These are phyloP conservation scores for Lizonia empirigonia DNA, from an alignment of 2,329 filamentous ascomycete species.

Conservation along the genomic window DNA sequence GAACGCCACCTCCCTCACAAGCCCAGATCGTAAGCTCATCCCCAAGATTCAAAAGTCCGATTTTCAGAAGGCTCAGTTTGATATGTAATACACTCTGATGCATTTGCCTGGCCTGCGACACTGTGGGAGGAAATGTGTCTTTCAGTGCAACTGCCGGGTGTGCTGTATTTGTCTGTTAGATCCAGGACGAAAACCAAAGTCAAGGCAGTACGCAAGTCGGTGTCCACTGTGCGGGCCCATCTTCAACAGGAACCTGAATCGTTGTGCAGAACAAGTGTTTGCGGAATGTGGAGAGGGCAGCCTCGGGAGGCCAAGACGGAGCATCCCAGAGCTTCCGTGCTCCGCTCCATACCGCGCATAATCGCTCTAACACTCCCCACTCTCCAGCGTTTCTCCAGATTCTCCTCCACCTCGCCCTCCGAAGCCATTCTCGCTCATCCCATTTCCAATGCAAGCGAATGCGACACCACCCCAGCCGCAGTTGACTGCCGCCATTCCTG, in stretches of 20 bases:
- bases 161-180: neutral
- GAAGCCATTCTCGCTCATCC: constrained; percentile 20
- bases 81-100: too few relatives aligned
- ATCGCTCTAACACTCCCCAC: constrained; percentile 18
- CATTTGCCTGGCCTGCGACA: too few relatives aligned
- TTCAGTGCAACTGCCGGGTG: neutral
- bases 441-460: constrained; percentile 27
- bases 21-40: too few relatives aligned
- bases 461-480: constrained; percentile 11
- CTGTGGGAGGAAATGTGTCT: neutral
- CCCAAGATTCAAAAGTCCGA: too few relatives aligned
- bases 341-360: constrained; percentile 5
- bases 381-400: constrained; percentile 23
- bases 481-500: constrained; percentile 16
- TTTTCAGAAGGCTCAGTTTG: too few relatives aligned
- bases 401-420: constrained; percentile 33
- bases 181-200: neutral
- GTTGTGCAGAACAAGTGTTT: neutral
- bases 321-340: neutral
- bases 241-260: neutral
- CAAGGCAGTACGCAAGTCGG: neutral
- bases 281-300: constrained; percentile 21
- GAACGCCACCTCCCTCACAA: too few relatives aligned
- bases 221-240: constrained; percentile 1
- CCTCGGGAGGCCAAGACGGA: neutral